A percentile compares a stretch with the other conserved stretches of the same genome.
These are phyloP conservation scores for Halenospora varia DNA, from an alignment of 495 filamentous ascomycete genomes.

Conservation along the genomic window DNA sequence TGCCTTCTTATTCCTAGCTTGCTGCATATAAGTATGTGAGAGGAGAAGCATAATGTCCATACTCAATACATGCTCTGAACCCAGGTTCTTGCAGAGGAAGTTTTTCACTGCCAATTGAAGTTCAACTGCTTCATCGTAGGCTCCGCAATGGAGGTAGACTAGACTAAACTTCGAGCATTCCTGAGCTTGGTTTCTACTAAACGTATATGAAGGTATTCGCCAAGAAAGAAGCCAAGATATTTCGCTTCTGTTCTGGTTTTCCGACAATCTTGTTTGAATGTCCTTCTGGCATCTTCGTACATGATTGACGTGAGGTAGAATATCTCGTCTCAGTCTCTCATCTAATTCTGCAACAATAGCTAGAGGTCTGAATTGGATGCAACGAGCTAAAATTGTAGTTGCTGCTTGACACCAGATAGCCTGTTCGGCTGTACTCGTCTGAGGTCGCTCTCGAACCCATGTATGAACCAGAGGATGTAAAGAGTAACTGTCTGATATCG, in stretches of 20 bases:
- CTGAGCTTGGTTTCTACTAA: conserved; percentile 4
- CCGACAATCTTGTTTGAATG: conserved; percentile 6
- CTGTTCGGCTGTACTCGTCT: conserved; percentile 30
- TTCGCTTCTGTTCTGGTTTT: background rate
- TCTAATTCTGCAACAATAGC: background rate
- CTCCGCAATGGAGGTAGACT: background rate
- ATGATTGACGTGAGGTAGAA: conserved; percentile 18
- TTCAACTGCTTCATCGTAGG: conserved; percentile 3
- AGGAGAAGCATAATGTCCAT: conserved; percentile 3
- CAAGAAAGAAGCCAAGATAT: background rate
- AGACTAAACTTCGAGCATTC: conserved; percentile 1
- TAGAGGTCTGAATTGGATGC: conserved; percentile 2
- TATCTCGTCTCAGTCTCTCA: background rate
- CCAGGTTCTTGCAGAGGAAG: background rate
- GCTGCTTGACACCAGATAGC: conserved; percentile 25
- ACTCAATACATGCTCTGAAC: background rate
- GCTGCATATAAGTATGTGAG: background rate
- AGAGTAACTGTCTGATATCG: conserved; percentile 29
- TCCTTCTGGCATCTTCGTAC: conserved; percentile 24
- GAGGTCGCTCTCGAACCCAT: conserved; percentile 35
- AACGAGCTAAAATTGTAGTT: background rate
- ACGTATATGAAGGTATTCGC: background rate
- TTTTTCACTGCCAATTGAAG: conserved; percentile 1
- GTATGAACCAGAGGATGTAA: conserved; percentile 39
- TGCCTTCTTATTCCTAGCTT: background rate